Base-by-base conservation (phyloP, 176 grass and related monocot genomes). In the Ensete glaucum region DNA sequence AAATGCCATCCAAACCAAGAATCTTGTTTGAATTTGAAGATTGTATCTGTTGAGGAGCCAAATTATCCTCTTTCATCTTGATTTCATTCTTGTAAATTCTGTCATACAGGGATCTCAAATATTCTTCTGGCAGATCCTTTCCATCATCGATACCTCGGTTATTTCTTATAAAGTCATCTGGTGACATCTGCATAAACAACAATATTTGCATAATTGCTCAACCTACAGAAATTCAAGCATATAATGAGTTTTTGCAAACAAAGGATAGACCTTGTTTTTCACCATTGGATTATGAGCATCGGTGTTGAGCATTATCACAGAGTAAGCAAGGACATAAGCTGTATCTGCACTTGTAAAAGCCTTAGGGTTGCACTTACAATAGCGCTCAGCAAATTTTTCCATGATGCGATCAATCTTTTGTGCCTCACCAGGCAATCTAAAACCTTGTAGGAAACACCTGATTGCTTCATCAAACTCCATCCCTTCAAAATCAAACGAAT, bases 241-340 rank as follows among this genome's bases (percentile, higher is more conserved):
- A 83, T 1, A 24, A 66, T 54, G 22, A 75, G 63, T 3, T 77
- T 74, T 69, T 85, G 27, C 76, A 86, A 70, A 21, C 78, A 81
- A 53, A 24, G 43, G 68, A 51, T 58, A 79, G 64, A 94, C 96
- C 90, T 99, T 99, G 55, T 89, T 91, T 87, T 99, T 99, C 25
- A 99, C 96, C 91, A 95, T 95, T 25, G 86, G 86, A 78, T 95
- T 94, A 82, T 99, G 96, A 24, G 96, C 84, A 86, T 99, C 96
- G 79, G 91, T 99, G 65, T 99, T 99, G 51, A 99, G 86, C 91
- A 99, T 48, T 87, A 99, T 99, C 17, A 99, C 91, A 49, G 96
- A 99, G 81, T 99, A 99, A 86, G 96, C 91, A 82, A 99, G 96
- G 67, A 93, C 91, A 62, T 95, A 99, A 78, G 96, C 96, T 72